These are phyloP conservation scores for Brasenia schreberi DNA, from an alignment of 164 flowering plant genomes.

Conservation along the genomic window DNA sequence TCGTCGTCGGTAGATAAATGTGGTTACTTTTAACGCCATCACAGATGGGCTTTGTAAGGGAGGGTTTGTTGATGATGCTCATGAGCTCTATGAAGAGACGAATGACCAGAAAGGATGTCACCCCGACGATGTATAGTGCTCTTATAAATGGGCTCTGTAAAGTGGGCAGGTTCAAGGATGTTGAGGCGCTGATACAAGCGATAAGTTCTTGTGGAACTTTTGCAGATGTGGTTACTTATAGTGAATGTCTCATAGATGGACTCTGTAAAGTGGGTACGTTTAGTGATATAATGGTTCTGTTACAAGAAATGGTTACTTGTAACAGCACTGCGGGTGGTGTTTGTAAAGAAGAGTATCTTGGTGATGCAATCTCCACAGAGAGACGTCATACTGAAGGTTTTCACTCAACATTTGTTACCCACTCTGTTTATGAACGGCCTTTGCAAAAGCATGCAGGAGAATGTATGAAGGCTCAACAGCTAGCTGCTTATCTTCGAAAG, in stretches of 20 bases:
- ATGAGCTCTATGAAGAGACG: conserved; percentile 8
- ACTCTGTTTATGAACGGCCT: too few relatives aligned
- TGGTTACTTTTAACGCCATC: conserved; percentile 14
- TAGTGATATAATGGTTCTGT: conserved; percentile 27
- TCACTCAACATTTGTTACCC: background rate
- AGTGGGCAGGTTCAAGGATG: conserved; percentile 11
- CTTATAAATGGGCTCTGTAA: conserved; percentile 34
- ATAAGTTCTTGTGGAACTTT: conserved; percentile 11
- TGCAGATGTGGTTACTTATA: conserved; percentile 18
- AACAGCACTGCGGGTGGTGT: conserved; percentile 12
- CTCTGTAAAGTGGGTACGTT: conserved; percentile 34
- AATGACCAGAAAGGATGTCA: conserved; percentile 7
- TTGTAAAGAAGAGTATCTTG: conserved; percentile 4
- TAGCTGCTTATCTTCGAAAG: too few relatives aligned
- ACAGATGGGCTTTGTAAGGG: conserved; percentile 17
- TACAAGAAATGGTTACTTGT: conserved; percentile 35
- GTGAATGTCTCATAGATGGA: conserved; percentile 45
- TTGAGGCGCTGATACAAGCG: conserved; percentile 10
- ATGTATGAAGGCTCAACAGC: too few relatives aligned
- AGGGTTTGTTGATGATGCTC: conserved; percentile 12
- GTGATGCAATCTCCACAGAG: conserved; percentile 9
- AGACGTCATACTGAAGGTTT: conserved; percentile 3
- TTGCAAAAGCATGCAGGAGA: too few relatives aligned
- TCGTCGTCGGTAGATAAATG: too few relatives aligned
- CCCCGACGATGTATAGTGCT: conserved; percentile 39